These are phyloP conservation scores for Orbilia brochopaga DNA, from an alignment of 2,329 filamentous ascomycete genomes.

Conservation along the genomic window DNA sequence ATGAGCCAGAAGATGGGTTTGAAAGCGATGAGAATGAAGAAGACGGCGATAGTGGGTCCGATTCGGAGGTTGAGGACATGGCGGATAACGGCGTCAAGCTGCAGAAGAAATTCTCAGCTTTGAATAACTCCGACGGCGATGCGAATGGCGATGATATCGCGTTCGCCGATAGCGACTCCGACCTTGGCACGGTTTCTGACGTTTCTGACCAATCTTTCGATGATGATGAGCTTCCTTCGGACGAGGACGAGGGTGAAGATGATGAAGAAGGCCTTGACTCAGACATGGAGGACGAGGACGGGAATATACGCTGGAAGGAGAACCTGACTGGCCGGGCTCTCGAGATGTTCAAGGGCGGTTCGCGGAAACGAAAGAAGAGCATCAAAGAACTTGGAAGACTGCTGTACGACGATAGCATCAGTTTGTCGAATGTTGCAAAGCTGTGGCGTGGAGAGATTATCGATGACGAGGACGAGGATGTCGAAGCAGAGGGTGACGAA, in stretches of 20 bases:
- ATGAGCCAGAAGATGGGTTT: conserved; percentile 67
- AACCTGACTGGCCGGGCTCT: conserved; percentile 77
- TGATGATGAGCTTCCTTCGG: conserved; percentile 59
- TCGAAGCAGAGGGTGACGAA: conserved; percentile 66
- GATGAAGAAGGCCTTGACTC: conserved; percentile 58
- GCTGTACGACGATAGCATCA: conserved; percentile 84
- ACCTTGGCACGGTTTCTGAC: conserved; percentile 82
- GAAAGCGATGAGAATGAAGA: conserved; percentile 64
- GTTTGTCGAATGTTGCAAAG: conserved; percentile 74
- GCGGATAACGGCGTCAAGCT: conserved; percentile 57
- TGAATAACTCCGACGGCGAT: conserved; percentile 57
- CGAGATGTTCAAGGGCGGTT: conserved; percentile 39
- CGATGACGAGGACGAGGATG: conserved; percentile 65
- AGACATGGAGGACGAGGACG: conserved; percentile 63
- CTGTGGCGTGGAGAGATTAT: conserved; percentile 75
- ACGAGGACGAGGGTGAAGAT: conserved; percentile 66
- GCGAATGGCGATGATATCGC: conserved; percentile 71
- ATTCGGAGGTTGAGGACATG: conserved; percentile 59
- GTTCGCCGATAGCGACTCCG: conserved; percentile 96
- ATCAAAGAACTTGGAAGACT: conserved; percentile 76
- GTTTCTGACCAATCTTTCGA: conserved; percentile 59
- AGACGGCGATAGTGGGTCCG: conserved; percentile 64
- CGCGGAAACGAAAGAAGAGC: conserved; percentile 29
- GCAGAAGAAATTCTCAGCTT: conserved; percentile 57
- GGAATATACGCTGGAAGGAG: conserved; percentile 77